Evolutionary conservation across 31 red algal species (phyloP), one percentile per base, ranked within the genome.

Genomic region (Odonthalia washingtoniensis): DNA sequence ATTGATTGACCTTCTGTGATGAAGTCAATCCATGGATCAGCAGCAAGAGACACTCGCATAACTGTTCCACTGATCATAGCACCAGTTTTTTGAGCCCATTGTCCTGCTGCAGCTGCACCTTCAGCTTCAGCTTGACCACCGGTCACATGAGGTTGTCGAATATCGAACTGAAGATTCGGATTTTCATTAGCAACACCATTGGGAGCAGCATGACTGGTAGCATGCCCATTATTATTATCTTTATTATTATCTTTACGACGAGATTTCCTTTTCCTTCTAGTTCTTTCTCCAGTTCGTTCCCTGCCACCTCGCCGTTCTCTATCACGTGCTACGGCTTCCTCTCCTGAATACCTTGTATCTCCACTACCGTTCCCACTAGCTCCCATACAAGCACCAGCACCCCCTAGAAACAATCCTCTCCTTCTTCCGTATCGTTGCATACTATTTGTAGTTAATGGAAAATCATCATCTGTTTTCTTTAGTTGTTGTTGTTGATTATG

Each of bases 21-120:
- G 49, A 90, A 90, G 35, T 90, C 87, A 73, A 90, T 90, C 87
- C 87, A 90, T 9, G 87, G 87, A 24, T 90, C 87, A 24, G 87
- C 87, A n/a, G 87, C 87, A 76, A 90, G 81, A 12, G 87, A 90
- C 43, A 90, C 87, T 18, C 87, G 87, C 40, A 82, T 78, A 44
- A 90, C 30, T 60, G 87, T 77, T 26, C 87, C 87, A 41, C 77
- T 82, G 53, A 90, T 24, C 14, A 90, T 81, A 17, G 87, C 73
- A 33, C 84, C 49, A 57, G 49, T 21, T 14, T 78, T 42, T 73
- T 46, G 42, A 69, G 45, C 28, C 37, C 61, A 65, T 77, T 87
- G 3, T 60, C 52, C 61, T 90, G 76, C 77, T 72, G 37, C 65
- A 53, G 68, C 26, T 57, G 65, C 68, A 65, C 87, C n/a, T 82